Evolutionary conservation across 2,329 filamentous ascomycete species (phyloP).

Genomic region (Scleromitrula shiraiana): DNA sequence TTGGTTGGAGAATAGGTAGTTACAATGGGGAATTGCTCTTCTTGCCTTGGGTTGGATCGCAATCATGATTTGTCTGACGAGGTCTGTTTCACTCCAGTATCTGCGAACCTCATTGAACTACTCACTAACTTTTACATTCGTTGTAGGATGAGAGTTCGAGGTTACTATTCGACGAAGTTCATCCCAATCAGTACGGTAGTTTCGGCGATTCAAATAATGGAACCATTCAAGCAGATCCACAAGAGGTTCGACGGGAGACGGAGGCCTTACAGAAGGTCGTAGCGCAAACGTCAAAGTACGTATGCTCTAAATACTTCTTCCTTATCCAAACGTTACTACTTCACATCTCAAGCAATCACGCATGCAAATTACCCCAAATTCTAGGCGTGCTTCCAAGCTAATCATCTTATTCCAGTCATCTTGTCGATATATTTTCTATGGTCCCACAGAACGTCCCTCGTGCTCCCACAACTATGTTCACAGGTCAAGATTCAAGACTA

Average conservation of each 20-base stretch:
- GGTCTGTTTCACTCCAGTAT: too few species aligned
- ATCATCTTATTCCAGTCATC: conserved; percentile 40
- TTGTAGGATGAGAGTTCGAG: conserved; percentile 36
- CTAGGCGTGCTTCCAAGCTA: conserved; percentile 8
- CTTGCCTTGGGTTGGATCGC: conserved; percentile 47
- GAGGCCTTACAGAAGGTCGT: conserved; percentile 58
- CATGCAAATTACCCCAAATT: not conserved
- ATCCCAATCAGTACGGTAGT: conserved; percentile 52
- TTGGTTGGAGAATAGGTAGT: not conserved
- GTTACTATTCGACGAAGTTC: conserved; percentile 53
- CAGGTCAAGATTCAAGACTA: conserved; percentile 47
- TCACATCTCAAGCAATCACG: not conserved
- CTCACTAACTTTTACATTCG: too few species aligned
- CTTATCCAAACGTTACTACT: not conserved
- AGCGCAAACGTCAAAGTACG: conserved; percentile 55
- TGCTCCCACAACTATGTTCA: conserved; percentile 34
- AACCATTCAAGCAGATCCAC: conserved; percentile 46
- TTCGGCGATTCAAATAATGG: conserved; percentile 49
- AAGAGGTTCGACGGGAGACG: conserved; percentile 55
- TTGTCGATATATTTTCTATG: conserved; percentile 62
- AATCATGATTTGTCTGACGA: conserved; percentile 45
- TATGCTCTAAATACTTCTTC: conserved; percentile 13
- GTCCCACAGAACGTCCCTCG: conserved; percentile 41
- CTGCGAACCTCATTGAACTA: too few species aligned
- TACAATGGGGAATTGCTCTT: conserved; percentile 52